Evolutionary conservation across 352 stramenopile genomes (phyloP), one percentile per base, ranked within the genome.

Genomic region (Blastocystis hominis): DNA sequence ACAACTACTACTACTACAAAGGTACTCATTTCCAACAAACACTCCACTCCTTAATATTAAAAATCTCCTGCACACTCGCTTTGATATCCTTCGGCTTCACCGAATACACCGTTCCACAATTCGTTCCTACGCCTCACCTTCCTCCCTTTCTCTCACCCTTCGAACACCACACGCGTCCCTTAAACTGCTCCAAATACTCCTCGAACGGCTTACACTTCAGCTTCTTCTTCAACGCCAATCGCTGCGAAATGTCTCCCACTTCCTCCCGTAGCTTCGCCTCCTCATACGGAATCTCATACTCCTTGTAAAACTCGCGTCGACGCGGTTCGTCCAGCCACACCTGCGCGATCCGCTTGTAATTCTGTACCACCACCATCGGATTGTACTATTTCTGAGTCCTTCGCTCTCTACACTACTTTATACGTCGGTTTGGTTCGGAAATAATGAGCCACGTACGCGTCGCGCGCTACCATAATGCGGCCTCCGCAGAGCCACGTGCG

Each of bases 401-500:
- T 6, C 30, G 9, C 30, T 34, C 6, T 1, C 30, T 44, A 7
- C 20, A 20, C 17, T 79, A 79, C 69, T 5, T 13, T 64, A 30
- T 87, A 87, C 6, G 77, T 64, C 34, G 66, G 66, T 24, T 75
- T 78, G 13, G 62, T 87, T 10, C 77, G 62, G 66, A 87, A 87
- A 17, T 63, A 46, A 42, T 87, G 77, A 34, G 77, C 77, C 7
- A 87, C 77, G 55, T 87, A 87, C 7, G 62, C 30, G n/a, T 87
- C 77, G 10, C 34, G 13, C 38, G 77, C 77, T 15, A 87, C 77
- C 63, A 87, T 34, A 59, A 87, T 87, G 9, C 77, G 55, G 34
- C 77, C 77, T 30, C 77, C 77, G 56, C 77, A 87, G 17, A 87
- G 66, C 77, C 77, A 87, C 9, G 77, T 87, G 2, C 77, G 62